Conservation (phyloP, 1,284 basidiomycete species). For the Ceraceosorus guamensis region DNA sequence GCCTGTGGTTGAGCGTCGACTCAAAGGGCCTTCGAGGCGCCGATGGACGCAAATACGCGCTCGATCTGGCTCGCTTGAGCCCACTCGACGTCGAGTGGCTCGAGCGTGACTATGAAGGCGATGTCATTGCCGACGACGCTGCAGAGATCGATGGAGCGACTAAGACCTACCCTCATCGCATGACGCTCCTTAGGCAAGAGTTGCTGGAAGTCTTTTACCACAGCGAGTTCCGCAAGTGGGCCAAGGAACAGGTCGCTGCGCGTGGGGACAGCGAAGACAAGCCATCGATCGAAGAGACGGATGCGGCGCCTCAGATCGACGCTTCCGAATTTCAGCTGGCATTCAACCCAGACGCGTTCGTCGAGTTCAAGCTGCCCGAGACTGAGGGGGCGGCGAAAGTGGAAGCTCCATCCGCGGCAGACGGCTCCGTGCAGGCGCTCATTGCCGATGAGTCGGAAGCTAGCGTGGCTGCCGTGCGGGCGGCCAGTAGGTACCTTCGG, state of each 20-base stretch:
- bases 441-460: slow-evolving; percentile 53
- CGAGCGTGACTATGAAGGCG: slow-evolving; percentile 52
- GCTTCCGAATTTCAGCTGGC: slow-evolving; percentile 53
- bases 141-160: slow-evolving; percentile 15
- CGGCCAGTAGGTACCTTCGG: slow-evolving; percentile 54
- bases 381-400: slow-evolving; percentile 4
- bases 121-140: slow-evolving; percentile 31
- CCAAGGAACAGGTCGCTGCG: slow-evolving; percentile 51
- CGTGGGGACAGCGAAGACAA: slow-evolving; percentile 14
- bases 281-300: slow-evolving; percentile 11
- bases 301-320: slow-evolving; percentile 21
- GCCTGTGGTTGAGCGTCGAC: slow-evolving; percentile 55
- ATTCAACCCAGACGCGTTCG: slow-evolving; percentile 59
- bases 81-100: slow-evolving; percentile 57
- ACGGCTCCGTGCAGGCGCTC: slow-evolving; percentile 23
- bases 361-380: slow-evolving; percentile 41
- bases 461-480: slow-evolving; percentile 54
- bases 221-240: slow-evolving; percentile 54
- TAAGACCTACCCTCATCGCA: slow-evolving; percentile 54
- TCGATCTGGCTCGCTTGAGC: slow-evolving; percentile 55
- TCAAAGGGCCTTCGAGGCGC: slow-evolving; percentile 57
- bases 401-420: slow-evolving; percentile 7
- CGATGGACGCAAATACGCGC: slow-evolving; percentile 56
- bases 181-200: slow-evolving; percentile 57
- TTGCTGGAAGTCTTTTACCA: slow-evolving; percentile 56